A percentile compares a stretch with the other conserved stretches of the same genome.
Conservation (phyloP, 2,329 filamentous ascomycete species). For the Sordariomycetes sp. region DNA sequence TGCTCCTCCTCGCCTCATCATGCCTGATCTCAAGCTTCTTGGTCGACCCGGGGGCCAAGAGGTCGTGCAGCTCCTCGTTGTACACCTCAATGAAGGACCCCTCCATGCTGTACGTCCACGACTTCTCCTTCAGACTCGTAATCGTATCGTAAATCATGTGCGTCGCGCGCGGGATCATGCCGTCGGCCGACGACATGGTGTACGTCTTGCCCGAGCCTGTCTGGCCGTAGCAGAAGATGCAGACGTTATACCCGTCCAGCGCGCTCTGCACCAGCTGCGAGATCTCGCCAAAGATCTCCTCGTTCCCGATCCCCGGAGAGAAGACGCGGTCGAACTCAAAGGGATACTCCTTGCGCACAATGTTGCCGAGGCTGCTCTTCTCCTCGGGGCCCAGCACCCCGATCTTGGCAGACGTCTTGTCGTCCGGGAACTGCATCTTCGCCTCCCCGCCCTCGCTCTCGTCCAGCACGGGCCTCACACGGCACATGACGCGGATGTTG, state of each 20-base stretch:
- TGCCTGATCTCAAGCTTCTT: constrained; percentile 85
- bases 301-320: constrained; percentile 61
- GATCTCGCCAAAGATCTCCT: constrained; percentile 88
- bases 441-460: constrained; percentile 48
- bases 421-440: constrained; percentile 65
- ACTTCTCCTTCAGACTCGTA: constrained; percentile 71
- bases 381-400: constrained; percentile 73
- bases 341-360: constrained; percentile 65
- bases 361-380: constrained; percentile 62
- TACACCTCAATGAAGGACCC: constrained; percentile 96
- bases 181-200: constrained; percentile 83
- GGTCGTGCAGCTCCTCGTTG: constrained; percentile 91
- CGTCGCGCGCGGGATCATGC: constrained; percentile 91
- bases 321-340: constrained; percentile 96
- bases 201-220: constrained; percentile 94
- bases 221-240: constrained; percentile 97
- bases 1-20: constrained; percentile 70
- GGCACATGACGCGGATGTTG: constrained; percentile 96
- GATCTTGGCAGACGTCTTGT: constrained; percentile 79
- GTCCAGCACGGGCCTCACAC: constrained; percentile 63
- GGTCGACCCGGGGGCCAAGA: constrained; percentile 51
- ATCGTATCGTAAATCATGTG: constrained; percentile 89
- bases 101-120: constrained; percentile 89
- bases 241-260: constrained; percentile 94
- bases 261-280: constrained; percentile 94